Evolutionary conservation across 495 filamentous ascomycete genomes (phyloP), one percentile per base, ranked within the genome.

Genomic region (Parathielavia appendiculata): DNA sequence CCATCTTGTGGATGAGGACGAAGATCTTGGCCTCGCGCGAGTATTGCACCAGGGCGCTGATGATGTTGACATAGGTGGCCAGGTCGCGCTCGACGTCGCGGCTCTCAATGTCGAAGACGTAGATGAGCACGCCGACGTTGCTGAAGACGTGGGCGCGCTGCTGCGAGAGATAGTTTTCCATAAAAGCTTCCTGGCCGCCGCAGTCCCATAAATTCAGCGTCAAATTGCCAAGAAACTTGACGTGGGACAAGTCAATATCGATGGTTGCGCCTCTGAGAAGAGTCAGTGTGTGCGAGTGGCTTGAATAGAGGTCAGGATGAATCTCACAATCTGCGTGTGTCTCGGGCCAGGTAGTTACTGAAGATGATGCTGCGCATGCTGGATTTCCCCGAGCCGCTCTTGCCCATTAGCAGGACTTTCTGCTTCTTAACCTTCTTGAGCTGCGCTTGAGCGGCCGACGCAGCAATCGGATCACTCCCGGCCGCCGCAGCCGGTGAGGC

Each of bases 301-400:
- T 9, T 35, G 6, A 34, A 36, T 16, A 49, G 6, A 22, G 22
- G 12, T 44, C 2, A 45, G 22, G 35, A 17, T n/a, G 39, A 2
- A 4, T 69, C 76, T 66, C 61, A 79, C 60, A 98, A 75, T 32
- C 93, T 79, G 26, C 93, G 86, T 6, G 96, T 95, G 77, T 98
- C 95, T 66, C 92, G 92, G 39, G 95, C 93, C 50, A 97, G 88
- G 64, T 96, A 97, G 72, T 98, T 97, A 76, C 87, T 92, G 75
- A 98, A 98, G 64, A 98, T 95, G 65, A 98, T 97, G 56, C 87
- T 91, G 53, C 95, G 83, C 93, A 98, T 98, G 49, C 91, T 96
- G 34, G 92, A 96, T 72, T 98, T 98, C n/a, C 93, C 93, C n/a
- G 92, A 95, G 58, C 93, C 93, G 61, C 88, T 92, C 76, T 97